These are phyloP conservation scores for Hirschfeldia incana DNA, from an alignment of 345 rosid species.

Conservation along the genomic window DNA sequence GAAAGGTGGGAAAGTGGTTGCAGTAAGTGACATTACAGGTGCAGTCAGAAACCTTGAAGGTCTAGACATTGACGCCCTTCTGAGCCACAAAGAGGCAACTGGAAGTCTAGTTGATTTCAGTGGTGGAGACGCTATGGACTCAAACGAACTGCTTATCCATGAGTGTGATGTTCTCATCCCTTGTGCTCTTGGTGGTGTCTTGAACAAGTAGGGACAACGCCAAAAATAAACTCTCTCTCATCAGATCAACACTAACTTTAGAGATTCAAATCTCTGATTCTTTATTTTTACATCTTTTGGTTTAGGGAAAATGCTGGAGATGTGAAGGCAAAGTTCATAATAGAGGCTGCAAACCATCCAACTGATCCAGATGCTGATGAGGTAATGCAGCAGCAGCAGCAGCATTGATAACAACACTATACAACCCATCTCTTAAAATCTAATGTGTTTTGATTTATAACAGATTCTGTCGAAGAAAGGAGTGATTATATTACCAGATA, in stretches of 20 bases:
- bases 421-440: neutral
- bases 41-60: conserved; percentile 87
- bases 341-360: conserved; percentile 99
- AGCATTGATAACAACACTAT: neutral
- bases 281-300: neutral
- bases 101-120: conserved; percentile 63
- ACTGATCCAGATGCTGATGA: conserved; percentile 98
- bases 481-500: conserved; percentile 90
- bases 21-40: conserved; percentile 91
- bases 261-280: neutral
- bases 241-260: neutral
- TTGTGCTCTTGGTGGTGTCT: conserved; percentile 94
- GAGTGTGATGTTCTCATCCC: conserved; percentile 99
- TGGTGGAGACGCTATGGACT: conserved; percentile 75
- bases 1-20: conserved; percentile 90
- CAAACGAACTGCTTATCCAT: conserved; percentile 65
- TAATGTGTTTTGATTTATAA: conserved; percentile 29
- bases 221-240: neutral
- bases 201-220: conserved; percentile 61
- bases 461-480: conserved; percentile 95
- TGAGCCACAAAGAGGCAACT: conserved; percentile 60
- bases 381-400: conserved; percentile 39
- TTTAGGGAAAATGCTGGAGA: conserved; percentile 85
- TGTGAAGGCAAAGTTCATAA: conserved; percentile 90
- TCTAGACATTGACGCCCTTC: conserved; percentile 60